Evolutionary conservation across 495 filamentous ascomycete species (phyloP), one percentile per base, ranked within the genome.

Genomic region (Penicillium parvum): DNA sequence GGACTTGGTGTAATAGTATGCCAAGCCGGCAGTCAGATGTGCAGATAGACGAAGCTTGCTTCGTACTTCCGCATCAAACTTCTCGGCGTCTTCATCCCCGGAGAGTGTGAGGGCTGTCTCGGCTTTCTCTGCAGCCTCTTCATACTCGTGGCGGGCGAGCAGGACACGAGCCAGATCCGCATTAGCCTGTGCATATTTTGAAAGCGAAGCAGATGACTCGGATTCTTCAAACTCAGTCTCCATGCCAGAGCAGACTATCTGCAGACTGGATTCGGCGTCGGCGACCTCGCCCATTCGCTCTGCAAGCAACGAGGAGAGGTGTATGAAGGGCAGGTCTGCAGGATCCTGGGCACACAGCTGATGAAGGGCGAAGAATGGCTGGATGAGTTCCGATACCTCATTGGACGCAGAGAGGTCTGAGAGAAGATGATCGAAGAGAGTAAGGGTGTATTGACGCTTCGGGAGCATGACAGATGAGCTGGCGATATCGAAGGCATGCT

Each of bases 401-500:
- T 77, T 81, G 1, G 80, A 68, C n/a, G 65, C 63, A 0, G 71
- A 54, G 7, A 75, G 58, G 11, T 75, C 74, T 2, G 73, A 60
- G 3, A 86, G 52, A 5, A 94, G 70, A 52, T 85, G 68, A 58
- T 95, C 91, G 52, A 97, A 96, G 8, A 83, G 68, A 11, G 85
- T 86, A 5, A 81, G 68, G 0, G 86, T 71, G 52, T 89, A 96
- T 58, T 86, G 84, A 28, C 81, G 76, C 64, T 88, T 86, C 5
- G 83, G 73, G 14, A 90, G 59, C 7, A 76, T 63, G 4, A 82
- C 81, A 4, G 85, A 83, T 2, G 85, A 83, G 32, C 84, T 82
- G 0, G 88, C 78, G 39, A 99, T 95, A 48, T 95, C 92, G 67
- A 94, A 90, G 4, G 91, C 90, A 65, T 99, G 92, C n/a, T 86